Evolutionary conservation across 2,329 filamentous ascomycete species (phyloP).

Genomic region (Colletotrichum sansevieriae): DNA sequence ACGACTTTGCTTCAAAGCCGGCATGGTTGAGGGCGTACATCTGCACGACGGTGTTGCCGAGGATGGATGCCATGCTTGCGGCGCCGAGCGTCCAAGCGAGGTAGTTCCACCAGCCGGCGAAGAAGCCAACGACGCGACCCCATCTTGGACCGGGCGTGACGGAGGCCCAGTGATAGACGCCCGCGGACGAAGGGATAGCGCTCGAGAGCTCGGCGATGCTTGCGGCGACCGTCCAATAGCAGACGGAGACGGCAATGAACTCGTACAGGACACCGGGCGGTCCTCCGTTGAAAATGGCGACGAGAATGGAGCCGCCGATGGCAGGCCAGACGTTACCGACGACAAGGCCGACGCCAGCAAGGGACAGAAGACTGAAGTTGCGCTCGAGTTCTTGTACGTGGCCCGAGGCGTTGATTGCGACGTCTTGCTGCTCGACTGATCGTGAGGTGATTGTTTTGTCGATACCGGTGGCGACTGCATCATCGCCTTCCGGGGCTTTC

Average conservation of each 20-base stretch:
- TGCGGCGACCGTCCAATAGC: constrained; percentile 70
- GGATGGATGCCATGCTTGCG: constrained; percentile 56
- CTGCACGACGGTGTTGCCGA: constrained; percentile 57
- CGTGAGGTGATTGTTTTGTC: constrained; percentile 10
- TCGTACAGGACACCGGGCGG: constrained; percentile 73
- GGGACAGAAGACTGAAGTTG: constrained; percentile 56
- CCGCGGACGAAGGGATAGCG: constrained; percentile 71
- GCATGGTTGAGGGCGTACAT: constrained; percentile 59
- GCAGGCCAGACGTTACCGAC: constrained; percentile 60
- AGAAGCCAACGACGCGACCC: constrained; percentile 63
- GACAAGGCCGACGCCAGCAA: constrained; percentile 56
- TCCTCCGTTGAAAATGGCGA: constrained; percentile 72
- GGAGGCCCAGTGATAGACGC: constrained; percentile 73
- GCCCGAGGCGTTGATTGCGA: constrained; percentile 54
- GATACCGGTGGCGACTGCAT: background rate
- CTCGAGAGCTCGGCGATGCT: constrained; percentile 72
- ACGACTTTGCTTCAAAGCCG: constrained; percentile 52
- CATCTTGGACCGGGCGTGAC: constrained; percentile 65
- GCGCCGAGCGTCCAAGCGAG: constrained; percentile 56
- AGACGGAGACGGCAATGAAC: constrained; percentile 62
- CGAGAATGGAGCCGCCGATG: constrained; percentile 58
- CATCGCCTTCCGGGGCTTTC: constrained; percentile 2
- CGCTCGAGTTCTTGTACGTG: constrained; percentile 56
- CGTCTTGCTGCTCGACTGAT: constrained; percentile 27
- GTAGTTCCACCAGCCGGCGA: constrained; percentile 61